These are phyloP conservation scores for Hortiboletus flavorubellus DNA, from an alignment of 768 basidiomycete species.

Conservation along the genomic window DNA sequence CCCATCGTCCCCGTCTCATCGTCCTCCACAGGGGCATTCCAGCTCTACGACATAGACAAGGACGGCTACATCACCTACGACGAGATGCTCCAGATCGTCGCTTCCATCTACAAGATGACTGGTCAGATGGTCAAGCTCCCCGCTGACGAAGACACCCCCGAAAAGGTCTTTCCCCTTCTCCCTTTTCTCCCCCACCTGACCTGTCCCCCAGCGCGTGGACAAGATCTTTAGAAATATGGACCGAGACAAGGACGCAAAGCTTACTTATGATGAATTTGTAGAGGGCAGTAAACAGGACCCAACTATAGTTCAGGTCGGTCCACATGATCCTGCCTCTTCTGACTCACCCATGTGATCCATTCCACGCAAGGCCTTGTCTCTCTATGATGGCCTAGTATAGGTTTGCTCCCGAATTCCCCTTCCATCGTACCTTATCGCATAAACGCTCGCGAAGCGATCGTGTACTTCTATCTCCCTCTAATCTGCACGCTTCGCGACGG, in stretches of 20 bases:
- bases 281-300: conserved; percentile 99
- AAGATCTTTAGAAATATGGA: conserved; percentile 99
- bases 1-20: conserved; percentile 13
- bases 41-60: conserved; percentile 97
- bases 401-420: conserved; percentile 5
- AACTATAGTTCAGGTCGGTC: conserved; percentile 90
- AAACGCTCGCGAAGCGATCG: conserved; percentile 19
- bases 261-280: conserved; percentile 96
- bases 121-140: conserved; percentile 99
- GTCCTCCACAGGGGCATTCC: conserved; percentile 85
- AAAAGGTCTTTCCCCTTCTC: conserved; percentile 63
- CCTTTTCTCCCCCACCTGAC: conserved; percentile 12
- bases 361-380: conserved; percentile 70
- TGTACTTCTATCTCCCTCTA: conserved; percentile 27
- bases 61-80: conserved; percentile 98
- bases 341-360: conserved; percentile 16
- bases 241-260: conserved; percentile 85
- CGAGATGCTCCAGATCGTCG: conserved; percentile 98
- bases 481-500: conserved; percentile 15
- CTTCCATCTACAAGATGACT: conserved; percentile 99
- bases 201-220: conserved; percentile 74
- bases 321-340: conserved; percentile 10
- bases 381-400: conserved; percentile 94
- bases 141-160: conserved; percentile 98
- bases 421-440: conserved; percentile 22